Evolutionary conservation across 768 basidiomycete genomes (phyloP).

Genomic region (Boletus rubescentipes): DNA sequence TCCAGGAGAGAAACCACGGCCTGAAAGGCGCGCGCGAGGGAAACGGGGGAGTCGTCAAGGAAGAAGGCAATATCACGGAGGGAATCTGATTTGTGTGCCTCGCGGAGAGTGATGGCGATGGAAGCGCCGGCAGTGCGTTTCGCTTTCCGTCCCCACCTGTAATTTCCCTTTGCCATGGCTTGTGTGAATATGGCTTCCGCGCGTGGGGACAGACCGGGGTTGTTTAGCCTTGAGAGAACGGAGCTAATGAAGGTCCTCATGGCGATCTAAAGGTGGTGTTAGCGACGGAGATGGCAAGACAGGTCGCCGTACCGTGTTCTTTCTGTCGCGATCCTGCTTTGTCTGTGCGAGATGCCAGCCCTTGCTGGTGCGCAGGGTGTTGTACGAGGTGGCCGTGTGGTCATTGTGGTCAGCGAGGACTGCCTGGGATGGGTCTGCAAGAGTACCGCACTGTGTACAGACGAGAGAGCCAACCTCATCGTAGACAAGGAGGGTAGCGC

Average conservation of each 20-base stretch:
- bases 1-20: conserved; percentile 52
- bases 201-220: conserved; percentile 61
- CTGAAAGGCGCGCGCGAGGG: conserved; percentile 56
- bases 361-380: conserved; percentile 47
- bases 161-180: conserved; percentile 55
- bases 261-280: conserved; percentile 45
- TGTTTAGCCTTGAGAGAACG: conserved; percentile 57
- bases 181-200: conserved; percentile 69
- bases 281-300: conserved; percentile 15
- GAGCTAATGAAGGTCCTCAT: conserved; percentile 64
- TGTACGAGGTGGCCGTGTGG: conserved; percentile 37
- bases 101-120: conserved; percentile 68
- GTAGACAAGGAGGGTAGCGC: conserved; percentile 50
- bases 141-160: conserved; percentile 75
- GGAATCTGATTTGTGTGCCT: conserved; percentile 65
- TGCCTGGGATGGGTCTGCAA: conserved; percentile 60
- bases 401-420: conserved; percentile 52
- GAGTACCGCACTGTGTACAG: conserved; percentile 71
- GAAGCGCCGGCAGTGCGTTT: conserved; percentile 68
- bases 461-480: conserved; percentile 59
- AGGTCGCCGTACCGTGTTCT: conserved; percentile 52
- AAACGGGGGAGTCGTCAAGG: conserved; percentile 49
- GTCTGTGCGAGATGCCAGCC: conserved; percentile 65
- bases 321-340: conserved; percentile 61
- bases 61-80: conserved; percentile 69